These are phyloP conservation scores for Nigrograna mackinnonii DNA, from an alignment of 2,329 filamentous ascomycete genomes.

Conservation along the genomic window DNA sequence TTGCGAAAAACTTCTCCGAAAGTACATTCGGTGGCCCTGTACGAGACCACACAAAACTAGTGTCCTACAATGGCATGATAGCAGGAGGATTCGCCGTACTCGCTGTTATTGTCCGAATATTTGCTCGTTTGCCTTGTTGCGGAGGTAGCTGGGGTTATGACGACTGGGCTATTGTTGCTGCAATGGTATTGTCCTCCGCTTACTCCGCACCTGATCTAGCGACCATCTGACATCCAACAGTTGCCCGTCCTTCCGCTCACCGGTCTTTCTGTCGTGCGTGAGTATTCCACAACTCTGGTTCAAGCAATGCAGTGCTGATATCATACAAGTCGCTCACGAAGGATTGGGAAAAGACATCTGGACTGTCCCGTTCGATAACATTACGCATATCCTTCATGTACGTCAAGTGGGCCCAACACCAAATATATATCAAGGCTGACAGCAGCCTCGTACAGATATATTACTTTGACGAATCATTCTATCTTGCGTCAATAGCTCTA, in stretches of 20 bases:
- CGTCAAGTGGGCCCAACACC: slow-evolving; percentile 4
- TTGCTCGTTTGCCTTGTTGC: slow-evolving; percentile 36
- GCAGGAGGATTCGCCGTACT: slow-evolving; percentile 38
- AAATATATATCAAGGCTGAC: no score
- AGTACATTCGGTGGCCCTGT: slow-evolving; percentile 38
- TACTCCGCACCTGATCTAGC: background rate
- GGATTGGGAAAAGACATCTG: slow-evolving; percentile 58
- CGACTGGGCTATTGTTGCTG: slow-evolving; percentile 39
- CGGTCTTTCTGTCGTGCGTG: slow-evolving; percentile 16
- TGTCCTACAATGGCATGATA: slow-evolving; percentile 35
- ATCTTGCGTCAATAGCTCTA: slow-evolving; percentile 21
- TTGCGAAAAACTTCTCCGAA: slow-evolving; percentile 45
- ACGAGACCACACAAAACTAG: slow-evolving; percentile 37
- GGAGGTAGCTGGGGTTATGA: slow-evolving; percentile 44
- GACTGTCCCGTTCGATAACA: slow-evolving; percentile 47
- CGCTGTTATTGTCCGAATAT: slow-evolving; percentile 37
- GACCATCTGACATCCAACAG: slow-evolving; percentile 10
- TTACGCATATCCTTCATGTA: slow-evolving; percentile 48
- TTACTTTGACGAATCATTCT: slow-evolving; percentile 24
- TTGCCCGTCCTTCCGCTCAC: slow-evolving; percentile 21
- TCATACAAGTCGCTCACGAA: no score
- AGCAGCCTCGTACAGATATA: slow-evolving; percentile 17
- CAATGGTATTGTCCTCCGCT: slow-evolving; percentile 38
- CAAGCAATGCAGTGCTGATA: no score
- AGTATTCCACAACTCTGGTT: no score